Evolutionary conservation across 345 rosid genomes (phyloP), one percentile per base, ranked within the genome.

Genomic region (thale cress (Arabidopsis thaliana)): DNA sequence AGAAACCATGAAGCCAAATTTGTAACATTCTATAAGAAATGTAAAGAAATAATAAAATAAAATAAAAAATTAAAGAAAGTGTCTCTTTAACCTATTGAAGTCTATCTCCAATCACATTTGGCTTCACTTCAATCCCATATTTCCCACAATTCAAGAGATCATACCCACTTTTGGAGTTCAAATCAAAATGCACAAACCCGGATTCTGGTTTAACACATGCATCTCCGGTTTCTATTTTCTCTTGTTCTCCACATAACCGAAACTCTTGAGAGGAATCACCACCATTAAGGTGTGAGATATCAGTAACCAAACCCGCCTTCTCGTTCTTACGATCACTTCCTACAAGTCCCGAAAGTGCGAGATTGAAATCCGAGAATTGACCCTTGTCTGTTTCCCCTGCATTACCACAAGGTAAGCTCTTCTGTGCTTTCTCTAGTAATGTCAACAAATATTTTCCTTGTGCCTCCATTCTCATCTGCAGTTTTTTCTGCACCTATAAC

Each of bases 401-500:
- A 64, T 82, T 78, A 7, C 55, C 73, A 46, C 67, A 79, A 8
- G 81, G 74, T 16, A 88, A 74, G 45, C 82, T 85, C 71, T 83
- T 89, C 38, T 88, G 93, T 4, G 97, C 97, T 83, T 83, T 91
- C 77, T 89, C 93, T 46, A 94, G 75, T 46, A 91, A 83, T 4
- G 87, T 74, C 44, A 88, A 84, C 82, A 94, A 79, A 85, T 91
- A 94, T 65, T 84, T 91, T 51, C 93, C 95, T 76, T 94, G 96
- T 36, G 88, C 90, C 65, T 91, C 98, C 66, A 91, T 91, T 75
- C 98, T 89, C 90, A 87, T 86, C 72, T 91, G 87, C 24, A 94
- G 68, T 76, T 77, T 88, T 66, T 83, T 81, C 59, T 91, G 89
- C 12, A 93, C 97, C 98, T 91, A 73, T 16, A 67, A 58, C 12